phyloP scores from a whole-genome alignment of 2,329 filamentous ascomycete genomes.

The Paraphaeosphaeria sporulosa region DNA sequence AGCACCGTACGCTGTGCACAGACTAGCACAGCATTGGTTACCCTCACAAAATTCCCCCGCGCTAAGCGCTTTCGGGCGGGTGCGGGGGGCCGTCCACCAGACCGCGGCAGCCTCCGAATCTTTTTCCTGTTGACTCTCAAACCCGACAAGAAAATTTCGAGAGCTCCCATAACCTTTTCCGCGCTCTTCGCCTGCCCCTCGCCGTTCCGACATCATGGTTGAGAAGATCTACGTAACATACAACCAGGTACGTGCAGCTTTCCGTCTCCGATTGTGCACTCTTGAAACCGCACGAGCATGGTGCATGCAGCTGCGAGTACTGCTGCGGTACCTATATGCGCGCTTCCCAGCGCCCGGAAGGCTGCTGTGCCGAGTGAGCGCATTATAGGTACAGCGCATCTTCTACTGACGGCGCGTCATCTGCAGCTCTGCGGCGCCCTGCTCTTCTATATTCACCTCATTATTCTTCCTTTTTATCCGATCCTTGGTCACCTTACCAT shows the following conservation, averaged over 20 bases:
- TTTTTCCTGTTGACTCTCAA: conserved; percentile 14
- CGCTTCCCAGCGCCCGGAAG: background rate
- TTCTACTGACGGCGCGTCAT: background rate
- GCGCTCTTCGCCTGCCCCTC: background rate
- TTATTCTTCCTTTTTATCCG: conserved; percentile 10
- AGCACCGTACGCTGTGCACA: background rate
- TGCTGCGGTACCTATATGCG: conserved; percentile 16
- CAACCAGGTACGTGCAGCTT: conserved; percentile 48
- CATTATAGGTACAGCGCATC: background rate
- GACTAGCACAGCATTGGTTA: background rate
- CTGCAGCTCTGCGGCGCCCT: background rate
- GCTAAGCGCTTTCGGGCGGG: background rate
- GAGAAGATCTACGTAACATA: conserved; percentile 54
- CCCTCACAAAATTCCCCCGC: conserved; percentile 5
- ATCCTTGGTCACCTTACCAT: background rate
- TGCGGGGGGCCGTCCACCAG: conserved; percentile 8
- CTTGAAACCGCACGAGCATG: conserved; percentile 12
- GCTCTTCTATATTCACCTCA: background rate
- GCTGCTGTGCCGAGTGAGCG: conserved; percentile 7
- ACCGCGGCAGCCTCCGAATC: conserved; percentile 19
- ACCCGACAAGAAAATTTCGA: conserved; percentile 20
- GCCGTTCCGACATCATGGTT: conserved; percentile 43
- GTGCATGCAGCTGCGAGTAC: conserved; percentile 17
- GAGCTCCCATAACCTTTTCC: conserved; percentile 23
- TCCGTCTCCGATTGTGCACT: conserved; percentile 6